A percentile compares a stretch with the other conserved stretches of the same genome.
These are phyloP conservation scores for Pogostemon cablin DNA, from an alignment of 257 asterid genomes.

Conservation along the genomic window DNA sequence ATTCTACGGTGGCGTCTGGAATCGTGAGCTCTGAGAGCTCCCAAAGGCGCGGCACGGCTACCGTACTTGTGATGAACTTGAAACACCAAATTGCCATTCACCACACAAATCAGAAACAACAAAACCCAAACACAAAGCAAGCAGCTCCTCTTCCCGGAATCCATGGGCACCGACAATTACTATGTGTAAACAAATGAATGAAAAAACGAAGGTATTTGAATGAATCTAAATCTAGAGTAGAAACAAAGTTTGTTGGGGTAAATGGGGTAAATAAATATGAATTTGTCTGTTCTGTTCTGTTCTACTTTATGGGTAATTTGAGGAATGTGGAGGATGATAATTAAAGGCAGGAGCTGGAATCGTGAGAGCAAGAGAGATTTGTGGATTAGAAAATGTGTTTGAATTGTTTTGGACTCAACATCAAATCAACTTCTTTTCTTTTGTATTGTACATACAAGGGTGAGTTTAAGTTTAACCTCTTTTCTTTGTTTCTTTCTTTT, in stretches of 20 bases:
- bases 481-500: neutral
- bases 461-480: slow-evolving; percentile 22
- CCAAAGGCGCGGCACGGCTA: slow-evolving; percentile 46
- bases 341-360: slow-evolving; percentile 25
- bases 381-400: neutral
- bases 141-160: slow-evolving; percentile 32
- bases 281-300: slow-evolving; percentile 27
- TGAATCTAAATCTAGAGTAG: slow-evolving; percentile 22
- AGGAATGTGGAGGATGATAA: slow-evolving; percentile 31
- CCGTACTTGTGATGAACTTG: slow-evolving; percentile 63
- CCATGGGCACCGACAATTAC: slow-evolving; percentile 42
- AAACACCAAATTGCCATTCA: slow-evolving; percentile 54
- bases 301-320: slow-evolving; percentile 12
- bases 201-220: slow-evolving; percentile 23
- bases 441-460: slow-evolving; percentile 13
- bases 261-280: slow-evolving; percentile 33
- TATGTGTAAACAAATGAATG: slow-evolving; percentile 11
- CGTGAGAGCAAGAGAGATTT: slow-evolving; percentile 8
- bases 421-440: slow-evolving; percentile 12
- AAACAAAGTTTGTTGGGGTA: slow-evolving; percentile 27
- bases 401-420: slow-evolving; percentile 31
- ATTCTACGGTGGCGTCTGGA: slow-evolving; percentile 58
- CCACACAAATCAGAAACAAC: slow-evolving; percentile 36
- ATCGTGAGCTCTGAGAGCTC: slow-evolving; percentile 55
- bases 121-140: slow-evolving; percentile 31